Evolutionary conservation across 129 eudicot species (phyloP).

Genomic region (Artemisia annua): DNA sequence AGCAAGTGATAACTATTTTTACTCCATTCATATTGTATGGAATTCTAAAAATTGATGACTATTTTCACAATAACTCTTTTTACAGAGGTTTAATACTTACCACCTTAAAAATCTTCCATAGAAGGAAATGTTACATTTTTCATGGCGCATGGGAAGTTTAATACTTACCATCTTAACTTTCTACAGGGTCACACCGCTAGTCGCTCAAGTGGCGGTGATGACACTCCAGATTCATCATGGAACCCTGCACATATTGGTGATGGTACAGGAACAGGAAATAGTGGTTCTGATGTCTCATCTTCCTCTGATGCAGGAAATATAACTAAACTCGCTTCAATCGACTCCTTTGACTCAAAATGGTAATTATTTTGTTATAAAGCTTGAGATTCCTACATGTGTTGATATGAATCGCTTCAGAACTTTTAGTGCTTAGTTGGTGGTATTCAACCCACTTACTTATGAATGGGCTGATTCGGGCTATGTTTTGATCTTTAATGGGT

Average conservation of each 20-base stretch:
- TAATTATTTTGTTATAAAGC: conserved; percentile 28
- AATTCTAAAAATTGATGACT: no score
- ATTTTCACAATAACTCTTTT: no score
- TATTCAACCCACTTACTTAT: neutral
- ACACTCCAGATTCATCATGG: conserved; percentile 59
- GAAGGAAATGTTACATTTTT: neutral
- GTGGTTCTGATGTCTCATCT: conserved; percentile 42
- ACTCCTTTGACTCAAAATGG: conserved; percentile 98
- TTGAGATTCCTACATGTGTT: neutral
- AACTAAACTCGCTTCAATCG: conserved; percentile 92
- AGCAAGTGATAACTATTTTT: neutral
- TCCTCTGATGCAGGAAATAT: conserved; percentile 63
- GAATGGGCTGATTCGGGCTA: neutral
- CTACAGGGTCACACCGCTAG: conserved; percentile 37
- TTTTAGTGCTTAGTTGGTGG: neutral
- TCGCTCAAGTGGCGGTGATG: conserved; percentile 52
- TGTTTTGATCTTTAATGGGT: neutral
- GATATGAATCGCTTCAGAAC: neutral
- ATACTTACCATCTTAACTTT: conserved; percentile 22
- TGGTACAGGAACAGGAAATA: conserved; percentile 45
- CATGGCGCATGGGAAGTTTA: neutral
- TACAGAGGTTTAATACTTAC: neutral
- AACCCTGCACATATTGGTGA: conserved; percentile 71
- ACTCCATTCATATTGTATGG: no score
- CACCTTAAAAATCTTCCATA: neutral